Percentiles rank a stretch among this genome's conserved stretches.
Evolutionary conservation across 192 early-diverging fungal species (phyloP).

Genomic region (Backusella circina): DNA sequence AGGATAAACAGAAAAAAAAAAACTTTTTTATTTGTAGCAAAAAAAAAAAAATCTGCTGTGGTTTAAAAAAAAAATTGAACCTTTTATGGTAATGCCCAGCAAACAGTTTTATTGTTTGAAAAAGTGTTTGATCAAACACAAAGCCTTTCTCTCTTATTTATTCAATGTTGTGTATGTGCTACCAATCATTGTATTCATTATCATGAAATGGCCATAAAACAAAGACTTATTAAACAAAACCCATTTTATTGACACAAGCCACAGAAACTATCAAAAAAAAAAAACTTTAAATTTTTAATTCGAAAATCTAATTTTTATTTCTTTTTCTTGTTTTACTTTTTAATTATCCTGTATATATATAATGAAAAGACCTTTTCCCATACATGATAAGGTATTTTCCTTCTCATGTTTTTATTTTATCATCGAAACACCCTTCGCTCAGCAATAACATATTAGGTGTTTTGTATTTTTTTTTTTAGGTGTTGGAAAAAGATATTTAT

Average conservation of each 20-base stretch:
- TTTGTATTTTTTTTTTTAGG: background rate
- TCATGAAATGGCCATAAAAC: too few relatives aligned
- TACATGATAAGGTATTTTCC: background rate
- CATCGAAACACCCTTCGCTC: background rate
- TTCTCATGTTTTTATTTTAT: background rate
- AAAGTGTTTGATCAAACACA: too few relatives aligned
- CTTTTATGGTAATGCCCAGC: background rate
- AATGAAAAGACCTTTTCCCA: background rate
- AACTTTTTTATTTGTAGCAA: background rate
- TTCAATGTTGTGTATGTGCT: too few relatives aligned
- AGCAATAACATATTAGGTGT: background rate
- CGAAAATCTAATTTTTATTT: background rate
- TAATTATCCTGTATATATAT: background rate
- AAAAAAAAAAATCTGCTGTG: background rate
- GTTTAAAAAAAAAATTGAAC: background rate
- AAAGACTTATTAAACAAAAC: background rate
- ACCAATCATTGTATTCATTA: too few relatives aligned
- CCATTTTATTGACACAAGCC: background rate
- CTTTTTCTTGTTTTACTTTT: background rate
- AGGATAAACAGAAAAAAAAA: background rate
- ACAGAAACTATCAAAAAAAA: background rate
- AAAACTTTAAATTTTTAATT: background rate
- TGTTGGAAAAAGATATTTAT: conserved; percentile 30
- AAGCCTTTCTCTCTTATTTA: too few relatives aligned
- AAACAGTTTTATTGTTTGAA: too few relatives aligned